These are phyloP conservation scores for Camillea tinctor DNA, from an alignment of 2,329 filamentous ascomycete genomes.

Conservation along the genomic window DNA sequence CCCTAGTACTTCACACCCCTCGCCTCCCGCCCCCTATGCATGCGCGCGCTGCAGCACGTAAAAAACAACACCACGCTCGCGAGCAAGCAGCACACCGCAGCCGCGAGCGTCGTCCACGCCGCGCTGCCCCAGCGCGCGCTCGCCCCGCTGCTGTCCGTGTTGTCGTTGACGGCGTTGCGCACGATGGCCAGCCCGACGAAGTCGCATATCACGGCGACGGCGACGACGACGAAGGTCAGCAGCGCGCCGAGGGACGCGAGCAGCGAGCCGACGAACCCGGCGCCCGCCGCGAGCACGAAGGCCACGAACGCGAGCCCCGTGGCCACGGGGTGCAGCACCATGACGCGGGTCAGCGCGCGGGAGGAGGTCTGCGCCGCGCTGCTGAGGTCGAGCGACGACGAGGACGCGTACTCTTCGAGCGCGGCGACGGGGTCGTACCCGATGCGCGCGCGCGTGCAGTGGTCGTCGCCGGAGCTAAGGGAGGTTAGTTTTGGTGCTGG, in stretches of 20 bases:
- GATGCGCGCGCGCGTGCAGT: slow-evolving; percentile 22
- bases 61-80: slow-evolving; percentile 58
- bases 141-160: slow-evolving; percentile 14
- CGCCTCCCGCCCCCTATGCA: slow-evolving; percentile 37
- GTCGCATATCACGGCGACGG: slow-evolving; percentile 44
- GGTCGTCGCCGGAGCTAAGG: slow-evolving; percentile 21
- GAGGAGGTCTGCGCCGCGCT: slow-evolving; percentile 41
- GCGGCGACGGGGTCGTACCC: slow-evolving; percentile 29
- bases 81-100: slow-evolving; percentile 53
- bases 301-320: slow-evolving; percentile 42
- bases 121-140: slow-evolving; percentile 51
- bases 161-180: slow-evolving; percentile 22
- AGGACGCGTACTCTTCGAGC: slow-evolving; percentile 13
- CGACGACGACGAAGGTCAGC: slow-evolving; percentile 41
- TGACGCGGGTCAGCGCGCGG: slow-evolving; percentile 41
- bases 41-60: slow-evolving; percentile 57
- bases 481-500: not conserved
- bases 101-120: slow-evolving; percentile 59
- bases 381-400: slow-evolving; percentile 27
- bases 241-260: slow-evolving; percentile 37
- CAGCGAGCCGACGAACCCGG: slow-evolving; percentile 42
- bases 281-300: slow-evolving; percentile 43
- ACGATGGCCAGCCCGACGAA: slow-evolving; percentile 42
- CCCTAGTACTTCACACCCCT: not conserved
- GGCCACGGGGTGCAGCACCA: slow-evolving; percentile 40